phyloP scores from a whole-genome alignment of 306 rosid genomes.

The Lotus japonicus region DNA sequence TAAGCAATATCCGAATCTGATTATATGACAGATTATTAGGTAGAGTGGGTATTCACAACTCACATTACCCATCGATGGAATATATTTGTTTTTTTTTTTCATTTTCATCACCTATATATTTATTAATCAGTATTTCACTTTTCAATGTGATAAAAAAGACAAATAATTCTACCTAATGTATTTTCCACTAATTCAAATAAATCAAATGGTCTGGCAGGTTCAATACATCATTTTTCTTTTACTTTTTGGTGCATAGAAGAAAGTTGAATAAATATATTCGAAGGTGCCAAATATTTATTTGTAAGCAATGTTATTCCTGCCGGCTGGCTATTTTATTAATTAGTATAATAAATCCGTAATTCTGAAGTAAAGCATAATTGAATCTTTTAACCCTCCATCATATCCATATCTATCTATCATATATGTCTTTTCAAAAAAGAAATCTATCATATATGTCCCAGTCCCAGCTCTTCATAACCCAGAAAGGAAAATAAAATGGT shows the following conservation, averaged over 20 bases:
- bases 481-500: too few relatives aligned
- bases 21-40: background rate
- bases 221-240: background rate
- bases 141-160: background rate
- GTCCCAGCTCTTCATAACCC: too few relatives aligned
- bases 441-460: too few relatives aligned
- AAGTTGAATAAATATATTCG: constrained; percentile 4
- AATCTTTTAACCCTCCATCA: too few relatives aligned
- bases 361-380: background rate
- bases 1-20: background rate
- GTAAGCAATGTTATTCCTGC: background rate
- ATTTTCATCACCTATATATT: background rate
- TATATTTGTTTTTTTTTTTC: too few relatives aligned
- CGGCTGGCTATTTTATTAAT: background rate
- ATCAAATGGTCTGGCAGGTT: background rate
- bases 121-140: background rate
- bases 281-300: background rate
- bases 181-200: background rate
- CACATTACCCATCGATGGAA: too few relatives aligned
- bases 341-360: background rate
- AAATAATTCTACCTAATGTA: background rate
- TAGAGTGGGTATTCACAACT: too few relatives aligned
- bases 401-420: too few relatives aligned
- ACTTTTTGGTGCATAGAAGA: background rate
- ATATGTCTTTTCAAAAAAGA: too few relatives aligned